These are phyloP conservation scores for Kwoniella botswanensis DNA, from an alignment of 768 basidiomycete species.

Conservation along the genomic window DNA sequence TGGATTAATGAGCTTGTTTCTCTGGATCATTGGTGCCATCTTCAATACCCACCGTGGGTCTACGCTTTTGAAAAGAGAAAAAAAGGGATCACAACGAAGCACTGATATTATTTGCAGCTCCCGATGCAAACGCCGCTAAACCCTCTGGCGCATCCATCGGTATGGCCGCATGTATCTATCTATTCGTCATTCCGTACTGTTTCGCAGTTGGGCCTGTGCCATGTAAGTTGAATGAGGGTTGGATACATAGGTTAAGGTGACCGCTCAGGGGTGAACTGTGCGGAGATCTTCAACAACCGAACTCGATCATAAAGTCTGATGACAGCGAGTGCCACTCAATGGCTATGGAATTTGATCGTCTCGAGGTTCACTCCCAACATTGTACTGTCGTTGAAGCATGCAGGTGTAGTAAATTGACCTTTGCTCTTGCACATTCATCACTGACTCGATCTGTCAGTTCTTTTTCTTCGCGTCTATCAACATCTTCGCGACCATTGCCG, in stretches of 20 bases:
- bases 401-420: slow-evolving; percentile 26
- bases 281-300: slow-evolving; percentile 85
- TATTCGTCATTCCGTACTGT: slow-evolving; percentile 85
- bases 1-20: slow-evolving; percentile 75
- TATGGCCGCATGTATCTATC: slow-evolving; percentile 75
- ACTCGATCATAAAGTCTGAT: slow-evolving; percentile 81
- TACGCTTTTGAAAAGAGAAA: too few relatives aligned
- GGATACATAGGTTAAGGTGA: not conserved
- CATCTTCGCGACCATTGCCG: slow-evolving; percentile 28
- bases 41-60: slow-evolving; percentile 70
- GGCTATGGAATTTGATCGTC: slow-evolving; percentile 47
- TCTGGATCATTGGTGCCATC: slow-evolving; percentile 83
- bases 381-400: slow-evolving; percentile 39
- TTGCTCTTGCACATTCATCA: not conserved
- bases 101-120: slow-evolving; percentile 56
- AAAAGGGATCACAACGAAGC: not conserved
- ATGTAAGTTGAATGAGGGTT: slow-evolving; percentile 16
- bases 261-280: slow-evolving; percentile 64
- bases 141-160: slow-evolving; percentile 65
- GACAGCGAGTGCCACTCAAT: slow-evolving; percentile 76
- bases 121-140: slow-evolving; percentile 58
- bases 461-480: slow-evolving; percentile 51
- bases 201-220: slow-evolving; percentile 78
- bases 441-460: slow-evolving; percentile 24
- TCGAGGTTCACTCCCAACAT: slow-evolving; percentile 43